A percentile compares a stretch with the other conserved stretches of the same genome.
Conservation (phyloP, 768 basidiomycete species). For the Scleroderma bovista region DNA sequence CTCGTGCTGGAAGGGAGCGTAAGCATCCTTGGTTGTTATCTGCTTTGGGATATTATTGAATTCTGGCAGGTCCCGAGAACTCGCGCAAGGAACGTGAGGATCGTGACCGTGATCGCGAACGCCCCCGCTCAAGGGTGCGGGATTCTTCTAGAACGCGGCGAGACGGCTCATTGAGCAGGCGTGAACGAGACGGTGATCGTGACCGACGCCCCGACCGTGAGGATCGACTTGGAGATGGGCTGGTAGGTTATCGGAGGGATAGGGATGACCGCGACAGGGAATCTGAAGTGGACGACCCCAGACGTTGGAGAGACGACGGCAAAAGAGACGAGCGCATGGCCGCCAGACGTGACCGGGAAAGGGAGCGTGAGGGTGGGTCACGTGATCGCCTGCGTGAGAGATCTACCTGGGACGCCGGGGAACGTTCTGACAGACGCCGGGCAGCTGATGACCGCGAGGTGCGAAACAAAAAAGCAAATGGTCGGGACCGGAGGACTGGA, state of each 20-base stretch:
- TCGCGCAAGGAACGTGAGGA: slow-evolving; percentile 54
- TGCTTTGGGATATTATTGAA: slow-evolving; percentile 1
- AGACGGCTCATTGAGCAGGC: slow-evolving; percentile 49
- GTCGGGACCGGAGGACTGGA: slow-evolving; percentile 52
- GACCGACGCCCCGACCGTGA: slow-evolving; percentile 34
- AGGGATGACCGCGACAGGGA: slow-evolving; percentile 41
- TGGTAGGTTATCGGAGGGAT: slow-evolving; percentile 19
- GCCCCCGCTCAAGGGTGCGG: slow-evolving; percentile 57
- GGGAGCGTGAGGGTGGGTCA: slow-evolving; percentile 32
- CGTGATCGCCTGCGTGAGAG: slow-evolving; percentile 43
- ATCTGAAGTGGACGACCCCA: slow-evolving; percentile 56
- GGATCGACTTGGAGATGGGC: slow-evolving; percentile 13
- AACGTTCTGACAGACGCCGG: slow-evolving; percentile 50
- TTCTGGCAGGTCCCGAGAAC: slow-evolving; percentile 43
- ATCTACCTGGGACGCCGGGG: slow-evolving; percentile 44
- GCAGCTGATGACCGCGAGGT: slow-evolving; percentile 64
- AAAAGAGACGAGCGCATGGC: slow-evolving; percentile 73
- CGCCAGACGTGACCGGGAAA: slow-evolving; percentile 49
- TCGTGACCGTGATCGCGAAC: slow-evolving; percentile 59
- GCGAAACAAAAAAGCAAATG: slow-evolving; percentile 52
- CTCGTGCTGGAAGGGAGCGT: slow-evolving; percentile 57
- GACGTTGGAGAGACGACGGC: slow-evolving; percentile 80
- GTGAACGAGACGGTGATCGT: slow-evolving; percentile 37
- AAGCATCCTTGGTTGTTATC: slow-evolving; percentile 17
- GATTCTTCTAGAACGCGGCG: slow-evolving; percentile 59